Conservation (phyloP, 768 basidiomycete species). For the Collybia mongolica region DNA sequence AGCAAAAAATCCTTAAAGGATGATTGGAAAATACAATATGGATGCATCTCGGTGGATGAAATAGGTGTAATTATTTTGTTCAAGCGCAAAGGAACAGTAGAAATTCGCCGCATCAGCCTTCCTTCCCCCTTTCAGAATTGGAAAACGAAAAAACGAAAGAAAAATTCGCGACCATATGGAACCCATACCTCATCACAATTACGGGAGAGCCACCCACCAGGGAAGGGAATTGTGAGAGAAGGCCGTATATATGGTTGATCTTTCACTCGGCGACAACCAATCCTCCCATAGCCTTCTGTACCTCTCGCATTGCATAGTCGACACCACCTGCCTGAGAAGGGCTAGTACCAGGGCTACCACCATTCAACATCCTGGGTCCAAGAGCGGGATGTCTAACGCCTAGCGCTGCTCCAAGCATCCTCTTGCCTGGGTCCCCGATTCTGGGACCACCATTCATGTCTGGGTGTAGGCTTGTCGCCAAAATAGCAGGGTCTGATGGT, state of each 20-base stretch:
- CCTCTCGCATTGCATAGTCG: conserved; percentile 61
- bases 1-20: background rate
- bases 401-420: conserved; percentile 85
- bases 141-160: background rate
- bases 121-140: background rate
- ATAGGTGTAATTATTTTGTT: conserved; percentile 1
- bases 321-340: conserved; percentile 41
- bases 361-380: conserved; percentile 56
- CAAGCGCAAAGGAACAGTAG: background rate
- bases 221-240: conserved; percentile 6
- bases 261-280: conserved; percentile 71
- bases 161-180: background rate
- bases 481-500: conserved; percentile 66
- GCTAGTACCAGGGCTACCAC: conserved; percentile 33
- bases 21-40: conserved; percentile 2
- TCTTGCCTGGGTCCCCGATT: conserved; percentile 86
- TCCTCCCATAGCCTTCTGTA: conserved; percentile 76
- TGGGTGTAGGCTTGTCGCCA: conserved; percentile 54
- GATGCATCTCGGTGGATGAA: conserved; percentile 6
- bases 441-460: conserved; percentile 55
- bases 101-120: background rate
- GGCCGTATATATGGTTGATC: conserved; percentile 1
- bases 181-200: background rate
- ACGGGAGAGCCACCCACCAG: background rate
- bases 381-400: conserved; percentile 81